phyloP scores from a whole-genome alignment of 1,139 yeast genomes.

The Sugiyamaella xylanicola region DNA sequence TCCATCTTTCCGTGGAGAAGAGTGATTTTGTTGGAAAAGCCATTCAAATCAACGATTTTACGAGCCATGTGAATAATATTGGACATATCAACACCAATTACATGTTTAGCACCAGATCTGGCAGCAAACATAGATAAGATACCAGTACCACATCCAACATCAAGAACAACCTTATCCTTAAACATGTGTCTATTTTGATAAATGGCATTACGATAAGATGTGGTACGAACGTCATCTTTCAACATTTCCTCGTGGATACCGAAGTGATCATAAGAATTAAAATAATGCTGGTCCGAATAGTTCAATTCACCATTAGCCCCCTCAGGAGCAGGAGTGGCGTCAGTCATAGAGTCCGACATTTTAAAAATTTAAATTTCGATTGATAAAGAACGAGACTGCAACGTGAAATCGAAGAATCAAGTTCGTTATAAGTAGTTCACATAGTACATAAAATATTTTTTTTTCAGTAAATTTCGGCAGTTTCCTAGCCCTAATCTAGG shows the following conservation, averaged over 20 bases:
- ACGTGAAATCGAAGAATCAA: too few species aligned
- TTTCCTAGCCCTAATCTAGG: slow-evolving; percentile 6
- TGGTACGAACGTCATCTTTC: slow-evolving; percentile 90
- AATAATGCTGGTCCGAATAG: slow-evolving; percentile 79
- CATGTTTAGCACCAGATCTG: slow-evolving; percentile 95
- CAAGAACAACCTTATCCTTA: slow-evolving; percentile 92
- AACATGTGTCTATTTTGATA: slow-evolving; percentile 86
- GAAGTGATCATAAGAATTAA: slow-evolving; percentile 92
- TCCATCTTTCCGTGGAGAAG: slow-evolving; percentile 91
- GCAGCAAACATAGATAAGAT: slow-evolving; percentile 98
- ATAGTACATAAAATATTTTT: background rate
- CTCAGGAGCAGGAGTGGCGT: slow-evolving; percentile 1
- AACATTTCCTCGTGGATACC: slow-evolving; percentile 99
- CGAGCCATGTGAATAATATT: slow-evolving; percentile 93
- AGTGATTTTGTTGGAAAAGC: slow-evolving; percentile 84
- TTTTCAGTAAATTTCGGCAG: background rate
- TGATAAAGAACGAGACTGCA: too few species aligned
- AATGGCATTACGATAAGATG: slow-evolving; percentile 90
- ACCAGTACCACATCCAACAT: slow-evolving; percentile 99
- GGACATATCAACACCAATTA: slow-evolving; percentile 96
- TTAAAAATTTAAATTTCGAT: too few species aligned
- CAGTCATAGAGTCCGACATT: slow-evolving; percentile 5
- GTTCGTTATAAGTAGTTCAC: too few species aligned
- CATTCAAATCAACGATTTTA: slow-evolving; percentile 81
- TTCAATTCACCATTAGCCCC: slow-evolving; percentile 12